phyloP scores from a whole-genome alignment of 2,329 filamentous ascomycete genomes.

The Fusarium transvaalense region DNA sequence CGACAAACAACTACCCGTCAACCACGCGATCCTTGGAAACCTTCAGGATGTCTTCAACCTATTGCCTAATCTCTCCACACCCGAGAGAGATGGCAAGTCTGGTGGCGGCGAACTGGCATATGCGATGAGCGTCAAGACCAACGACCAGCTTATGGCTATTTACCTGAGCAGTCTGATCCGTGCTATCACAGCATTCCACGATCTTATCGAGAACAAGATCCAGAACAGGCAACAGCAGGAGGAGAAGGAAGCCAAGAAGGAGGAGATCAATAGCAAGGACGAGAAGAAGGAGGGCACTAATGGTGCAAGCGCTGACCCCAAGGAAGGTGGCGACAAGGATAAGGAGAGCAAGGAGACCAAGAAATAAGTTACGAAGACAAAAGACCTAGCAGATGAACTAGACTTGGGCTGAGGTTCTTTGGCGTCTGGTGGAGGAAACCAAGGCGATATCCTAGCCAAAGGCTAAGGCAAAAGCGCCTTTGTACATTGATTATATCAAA shows the following conservation, averaged over 20 bases:
- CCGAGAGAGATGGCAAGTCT: slow-evolving; percentile 73
- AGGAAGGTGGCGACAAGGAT: slow-evolving; percentile 66
- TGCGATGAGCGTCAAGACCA: slow-evolving; percentile 98
- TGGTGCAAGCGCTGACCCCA: slow-evolving; percentile 59
- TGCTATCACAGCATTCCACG: slow-evolving; percentile 98
- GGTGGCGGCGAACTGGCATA: slow-evolving; percentile 89
- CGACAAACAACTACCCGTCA: slow-evolving; percentile 91
- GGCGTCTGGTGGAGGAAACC: slow-evolving; percentile 41
- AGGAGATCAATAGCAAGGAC: slow-evolving; percentile 71
- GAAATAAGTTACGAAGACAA: slow-evolving; percentile 45
- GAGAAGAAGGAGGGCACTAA: slow-evolving; percentile 67
- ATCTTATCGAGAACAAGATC: slow-evolving; percentile 99
- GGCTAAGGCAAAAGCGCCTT: slow-evolving; percentile 42
- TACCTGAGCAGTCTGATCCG: slow-evolving; percentile 94
- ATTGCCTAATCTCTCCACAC: slow-evolving; percentile 92
- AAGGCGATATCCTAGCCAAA: slow-evolving; percentile 36
- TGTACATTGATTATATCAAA: slow-evolving; percentile 51
- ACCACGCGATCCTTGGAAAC: slow-evolving; percentile 96
- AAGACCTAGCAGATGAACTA: slow-evolving; percentile 34
- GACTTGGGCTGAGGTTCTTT: slow-evolving; percentile 36
- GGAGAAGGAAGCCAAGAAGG: slow-evolving; percentile 90
- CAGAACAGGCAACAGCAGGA: slow-evolving; percentile 98
- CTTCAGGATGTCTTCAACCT: slow-evolving; percentile 99
- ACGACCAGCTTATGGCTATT: slow-evolving; percentile 98
- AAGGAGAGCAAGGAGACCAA: slow-evolving; percentile 69